These are phyloP conservation scores for Nemania sp. DNA, from an alignment of 2,329 filamentous ascomycete genomes.

Conservation along the genomic window DNA sequence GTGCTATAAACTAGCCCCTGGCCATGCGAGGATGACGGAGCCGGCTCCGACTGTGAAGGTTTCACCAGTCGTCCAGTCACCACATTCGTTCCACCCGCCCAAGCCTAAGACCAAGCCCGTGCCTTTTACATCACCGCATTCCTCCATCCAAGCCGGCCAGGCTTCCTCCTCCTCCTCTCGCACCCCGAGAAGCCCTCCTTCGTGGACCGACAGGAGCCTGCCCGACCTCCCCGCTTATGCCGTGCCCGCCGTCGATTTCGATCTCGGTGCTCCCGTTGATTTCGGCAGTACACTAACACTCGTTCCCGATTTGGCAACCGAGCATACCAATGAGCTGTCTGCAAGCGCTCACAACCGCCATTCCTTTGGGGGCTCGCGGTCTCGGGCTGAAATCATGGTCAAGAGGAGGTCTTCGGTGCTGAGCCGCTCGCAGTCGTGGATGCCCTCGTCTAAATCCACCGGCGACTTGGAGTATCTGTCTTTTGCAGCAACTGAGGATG, in stretches of 20 bases:
- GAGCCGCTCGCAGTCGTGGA: conserved; percentile 57
- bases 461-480: conserved; percentile 42
- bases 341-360: conserved; percentile 27
- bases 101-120: too few species aligned
- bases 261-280: conserved; percentile 29
- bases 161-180: conserved; percentile 19
- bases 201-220: conserved; percentile 40
- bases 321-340: conserved; percentile 36
- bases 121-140: conserved; percentile 35
- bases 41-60: conserved; percentile 45
- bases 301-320: conserved; percentile 35
- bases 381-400: conserved; percentile 36
- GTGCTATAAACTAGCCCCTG: conserved; percentile 5
- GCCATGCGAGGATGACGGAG: conserved; percentile 52
- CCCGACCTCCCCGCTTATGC: conserved; percentile 51
- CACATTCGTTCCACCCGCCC: conserved; percentile 41
- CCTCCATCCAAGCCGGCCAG: conserved; percentile 30
- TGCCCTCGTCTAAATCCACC: conserved; percentile 50
- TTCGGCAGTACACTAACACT: conserved; percentile 52
- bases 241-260: conserved; percentile 56
- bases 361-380: conserved; percentile 33
- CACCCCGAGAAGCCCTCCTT: too few species aligned
- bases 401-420: conserved; percentile 53
- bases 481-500: conserved; percentile 31
- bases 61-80: conserved; percentile 46